These are phyloP conservation scores for Jackrogersella multiformis DNA, from an alignment of 495 filamentous ascomycete genomes.

Conservation along the genomic window DNA sequence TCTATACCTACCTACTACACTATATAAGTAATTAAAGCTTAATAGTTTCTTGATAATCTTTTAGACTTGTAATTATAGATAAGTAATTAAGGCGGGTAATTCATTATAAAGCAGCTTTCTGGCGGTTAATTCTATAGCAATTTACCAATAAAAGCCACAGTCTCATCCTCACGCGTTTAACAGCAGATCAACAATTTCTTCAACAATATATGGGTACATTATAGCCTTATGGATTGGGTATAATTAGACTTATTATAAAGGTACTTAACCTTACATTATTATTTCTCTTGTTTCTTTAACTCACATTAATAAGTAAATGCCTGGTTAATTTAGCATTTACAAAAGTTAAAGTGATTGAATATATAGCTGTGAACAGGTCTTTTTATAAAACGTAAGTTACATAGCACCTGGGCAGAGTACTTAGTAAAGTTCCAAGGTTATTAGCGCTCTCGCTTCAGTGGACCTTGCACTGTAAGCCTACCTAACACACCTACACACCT, in stretches of 20 bases:
- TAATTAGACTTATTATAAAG: neutral
- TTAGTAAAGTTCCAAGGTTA: too few relatives aligned
- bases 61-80: neutral
- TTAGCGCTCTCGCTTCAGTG: constrained; percentile 41
- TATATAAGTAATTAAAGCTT: neutral
- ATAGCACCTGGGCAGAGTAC: neutral
- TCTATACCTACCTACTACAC: neutral
- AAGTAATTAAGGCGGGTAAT: neutral
- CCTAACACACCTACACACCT: too few relatives aligned
- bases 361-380: too few relatives aligned
- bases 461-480: constrained; percentile 15
- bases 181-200: neutral
- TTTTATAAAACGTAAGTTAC: neutral
- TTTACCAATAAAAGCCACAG: neutral
- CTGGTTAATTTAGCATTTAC: too few relatives aligned
- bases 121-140: constrained; percentile 2
- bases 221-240: constrained; percentile 1
- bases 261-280: neutral
- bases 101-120: neutral
- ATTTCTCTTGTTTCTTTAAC: neutral
- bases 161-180: constrained; percentile 2
- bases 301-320: neutral
- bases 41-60: neutral
- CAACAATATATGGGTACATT: neutral
- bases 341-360: neutral